These are phyloP conservation scores for Monilinia fructicola DNA, from an alignment of 2,329 filamentous ascomycete species.

Conservation along the genomic window DNA sequence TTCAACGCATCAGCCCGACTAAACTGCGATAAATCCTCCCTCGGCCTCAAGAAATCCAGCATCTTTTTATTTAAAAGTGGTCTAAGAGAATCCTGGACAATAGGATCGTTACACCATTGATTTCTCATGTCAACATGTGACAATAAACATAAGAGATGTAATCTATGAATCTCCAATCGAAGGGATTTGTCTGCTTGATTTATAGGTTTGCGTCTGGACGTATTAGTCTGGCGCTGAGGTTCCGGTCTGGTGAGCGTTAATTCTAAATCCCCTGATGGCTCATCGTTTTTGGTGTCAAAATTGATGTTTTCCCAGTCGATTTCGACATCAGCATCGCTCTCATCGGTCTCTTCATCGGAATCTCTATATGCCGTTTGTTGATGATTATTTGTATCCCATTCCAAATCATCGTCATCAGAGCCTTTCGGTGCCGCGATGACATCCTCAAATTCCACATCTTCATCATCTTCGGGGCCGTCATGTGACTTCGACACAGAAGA, in stretches of 20 bases:
- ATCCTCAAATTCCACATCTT: slow-evolving; percentile 39
- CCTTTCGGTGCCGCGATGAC: slow-evolving; percentile 27
- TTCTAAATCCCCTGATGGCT: slow-evolving; percentile 38
- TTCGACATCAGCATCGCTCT: slow-evolving; percentile 49
- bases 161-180: slow-evolving; percentile 78
- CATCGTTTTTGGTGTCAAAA: slow-evolving; percentile 40
- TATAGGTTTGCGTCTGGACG: slow-evolving; percentile 48
- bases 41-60: slow-evolving; percentile 66
- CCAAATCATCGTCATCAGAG: background rate
- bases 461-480: slow-evolving; percentile 34
- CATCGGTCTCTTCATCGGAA: slow-evolving; percentile 54
- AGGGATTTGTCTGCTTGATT: slow-evolving; percentile 53
- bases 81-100: slow-evolving; percentile 65
- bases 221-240: slow-evolving; percentile 25
- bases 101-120: slow-evolving; percentile 79
- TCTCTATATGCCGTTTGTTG: slow-evolving; percentile 46
- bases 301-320: slow-evolving; percentile 64
- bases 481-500: slow-evolving; percentile 16
- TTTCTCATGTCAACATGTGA: slow-evolving; percentile 77
- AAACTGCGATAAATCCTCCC: slow-evolving; percentile 68
- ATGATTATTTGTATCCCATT: slow-evolving; percentile 25
- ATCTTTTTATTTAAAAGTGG: slow-evolving; percentile 65
- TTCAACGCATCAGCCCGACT: slow-evolving; percentile 74
- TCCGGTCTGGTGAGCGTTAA: slow-evolving; percentile 39
- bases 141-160: slow-evolving; percentile 80